Base-by-base conservation (phyloP, 441 rosid genomes). In the Sinapis alba region DNA sequence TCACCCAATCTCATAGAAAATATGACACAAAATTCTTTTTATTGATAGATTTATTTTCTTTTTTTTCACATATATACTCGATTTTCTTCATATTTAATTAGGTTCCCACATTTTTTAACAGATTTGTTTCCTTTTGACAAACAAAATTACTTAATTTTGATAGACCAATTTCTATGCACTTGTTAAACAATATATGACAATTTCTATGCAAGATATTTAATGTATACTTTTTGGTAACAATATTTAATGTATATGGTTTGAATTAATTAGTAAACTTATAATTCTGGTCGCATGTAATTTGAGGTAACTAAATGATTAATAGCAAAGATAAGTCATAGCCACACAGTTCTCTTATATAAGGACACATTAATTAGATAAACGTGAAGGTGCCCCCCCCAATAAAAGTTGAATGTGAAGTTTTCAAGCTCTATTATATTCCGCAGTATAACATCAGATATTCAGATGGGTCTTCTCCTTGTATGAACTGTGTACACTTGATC, bases 361-460 rank as follows among this genome's bases (percentile, higher is more conserved):
- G 69, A 65, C 23, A 65, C 59, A 47, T 66, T 66, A 66, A 66
- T 66, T 66, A 28, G 60, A 66, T 16, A 50, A 26, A 66, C 59
- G 50, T 62, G 50, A 62, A 36, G 51, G 3, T 62, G 15, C 59
- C 60, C 60, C 15, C 36, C 8, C n/a, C n/a, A 62, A 62, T 50
- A 20, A 34, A 62, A 65, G 69, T 24, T 56, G 60, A 56, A 70
- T 13, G 23, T 70, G 53, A 56, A 58, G 57, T 58, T 58, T 41
- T 58, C 18, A 71, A 71, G 53, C 61, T 71, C 65, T 69, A 58
- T 41, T 6, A 15, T 32, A 38, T 56, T 23, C 56, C 53, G 4
- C 56, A 57, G 19, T 62, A 18, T 27, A 18, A 45, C 53, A 50
- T 50, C 56, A 50, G 56, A 50, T 16, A 2, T 3, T 18, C 56